A percentile compares a stretch with the other conserved stretches of the same genome.
Conservation (phyloP, 208 protist genomes). For the Trypanosoma avium region DNA sequence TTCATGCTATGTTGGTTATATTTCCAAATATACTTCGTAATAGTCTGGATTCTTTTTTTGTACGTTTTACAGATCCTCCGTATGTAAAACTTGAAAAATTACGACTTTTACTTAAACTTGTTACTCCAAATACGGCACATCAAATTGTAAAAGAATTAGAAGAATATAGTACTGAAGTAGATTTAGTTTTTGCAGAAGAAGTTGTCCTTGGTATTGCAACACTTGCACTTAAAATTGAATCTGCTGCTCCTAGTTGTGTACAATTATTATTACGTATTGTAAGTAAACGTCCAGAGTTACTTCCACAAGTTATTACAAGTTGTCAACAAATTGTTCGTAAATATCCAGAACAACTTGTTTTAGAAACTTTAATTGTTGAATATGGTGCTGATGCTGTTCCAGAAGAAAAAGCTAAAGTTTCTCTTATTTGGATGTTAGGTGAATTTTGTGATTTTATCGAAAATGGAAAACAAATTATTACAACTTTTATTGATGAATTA, state of each 20-base stretch:
- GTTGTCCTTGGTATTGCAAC: conserved; percentile 96
- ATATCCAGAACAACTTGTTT: conserved; percentile 74
- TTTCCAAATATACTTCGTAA: conserved; percentile 92
- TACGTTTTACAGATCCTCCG: conserved; percentile 99
- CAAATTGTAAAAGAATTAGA: conserved; percentile 96
- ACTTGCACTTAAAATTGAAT: conserved; percentile 98
- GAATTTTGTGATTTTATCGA: conserved; percentile 97
- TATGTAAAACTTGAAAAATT: conserved; percentile 99
- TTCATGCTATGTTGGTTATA: conserved; percentile 98
- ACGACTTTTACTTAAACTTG: conserved; percentile 97
- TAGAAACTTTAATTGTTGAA: conserved; percentile 68
- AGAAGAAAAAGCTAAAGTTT: conserved; percentile 97
- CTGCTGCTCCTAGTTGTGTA: conserved; percentile 94
- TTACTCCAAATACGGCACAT: conserved; percentile 92
- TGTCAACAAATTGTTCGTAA: conserved; percentile 85
- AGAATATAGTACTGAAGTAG: conserved; percentile 98
- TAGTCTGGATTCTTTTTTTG: conserved; percentile 97
- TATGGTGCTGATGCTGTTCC: conserved; percentile 87
- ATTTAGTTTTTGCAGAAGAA: conserved; percentile 98
- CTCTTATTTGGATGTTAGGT: conserved; percentile 99
- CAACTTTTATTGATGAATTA: conserved; percentile 96
- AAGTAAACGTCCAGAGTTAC: conserved; percentile 48
- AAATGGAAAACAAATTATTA: conserved; percentile 94
- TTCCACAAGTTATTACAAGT: conserved; percentile 75
- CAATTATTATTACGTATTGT: conserved; percentile 73